Conservation (phyloP, 352 stramenopile genomes). For the Phytopythium ostracodes region DNA sequence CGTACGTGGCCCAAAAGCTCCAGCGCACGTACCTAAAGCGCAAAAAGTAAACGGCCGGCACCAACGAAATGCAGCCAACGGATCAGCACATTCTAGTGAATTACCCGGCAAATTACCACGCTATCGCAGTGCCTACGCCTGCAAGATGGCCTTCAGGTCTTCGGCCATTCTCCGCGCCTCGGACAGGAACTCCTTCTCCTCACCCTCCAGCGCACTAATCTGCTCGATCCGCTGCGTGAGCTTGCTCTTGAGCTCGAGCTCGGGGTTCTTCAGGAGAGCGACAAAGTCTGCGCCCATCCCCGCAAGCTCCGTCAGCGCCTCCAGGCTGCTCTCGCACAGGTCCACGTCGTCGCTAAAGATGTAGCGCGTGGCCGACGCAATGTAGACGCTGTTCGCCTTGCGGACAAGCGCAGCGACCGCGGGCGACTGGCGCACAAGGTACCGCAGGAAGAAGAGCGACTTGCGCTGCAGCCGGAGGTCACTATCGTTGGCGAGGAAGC, state of each 20-base stretch:
- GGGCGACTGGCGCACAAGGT: slow-evolving; percentile 61
- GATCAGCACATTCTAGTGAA: neutral
- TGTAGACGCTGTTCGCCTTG: slow-evolving; percentile 36
- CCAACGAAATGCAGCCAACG: neutral
- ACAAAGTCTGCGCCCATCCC: slow-evolving; percentile 54
- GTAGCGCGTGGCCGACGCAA: slow-evolving; percentile 39
- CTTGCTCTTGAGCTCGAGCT: slow-evolving; percentile 38
- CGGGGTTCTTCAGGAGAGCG: slow-evolving; percentile 45
- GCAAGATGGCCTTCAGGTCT: slow-evolving; percentile 41
- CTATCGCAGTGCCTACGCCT: slow-evolving; percentile 7
- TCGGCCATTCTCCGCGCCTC: slow-evolving; percentile 60
- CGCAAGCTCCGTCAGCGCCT: slow-evolving; percentile 71
- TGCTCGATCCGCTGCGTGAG: slow-evolving; percentile 49
- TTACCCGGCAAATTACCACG: neutral
- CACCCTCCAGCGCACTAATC: slow-evolving; percentile 56
- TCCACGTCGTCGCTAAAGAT: slow-evolving; percentile 75
- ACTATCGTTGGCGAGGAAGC: slow-evolving; percentile 36
- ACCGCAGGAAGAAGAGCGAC: slow-evolving; percentile 80
- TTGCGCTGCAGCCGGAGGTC: slow-evolving; percentile 80
- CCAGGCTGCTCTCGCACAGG: slow-evolving; percentile 67
- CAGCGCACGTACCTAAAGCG: slow-evolving; percentile 79
- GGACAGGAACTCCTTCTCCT: slow-evolving; percentile 65
- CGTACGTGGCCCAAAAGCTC: slow-evolving; percentile 83
- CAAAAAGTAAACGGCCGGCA: slow-evolving; percentile 9
- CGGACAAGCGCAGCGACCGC: slow-evolving; percentile 46